Percentiles rank a stretch among this genome's conserved stretches.
phyloP scores from a whole-genome alignment of 768 basidiomycete species.

The Tulasnella sp. region DNA sequence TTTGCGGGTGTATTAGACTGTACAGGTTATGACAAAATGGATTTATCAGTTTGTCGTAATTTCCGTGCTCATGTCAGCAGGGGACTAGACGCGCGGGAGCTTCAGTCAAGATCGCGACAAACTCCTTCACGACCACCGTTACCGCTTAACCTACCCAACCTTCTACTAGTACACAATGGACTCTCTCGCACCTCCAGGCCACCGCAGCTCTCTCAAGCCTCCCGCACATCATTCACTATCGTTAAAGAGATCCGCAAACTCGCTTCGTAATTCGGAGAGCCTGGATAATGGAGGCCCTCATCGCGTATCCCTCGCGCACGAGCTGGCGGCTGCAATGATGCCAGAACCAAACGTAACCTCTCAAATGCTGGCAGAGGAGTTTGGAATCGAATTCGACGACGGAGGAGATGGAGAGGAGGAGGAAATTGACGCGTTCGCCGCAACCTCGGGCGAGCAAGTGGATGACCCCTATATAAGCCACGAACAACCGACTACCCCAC shows the following conservation, averaged over 20 bases:
- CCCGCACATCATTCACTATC: not conserved
- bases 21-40: not conserved
- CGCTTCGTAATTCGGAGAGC: not conserved
- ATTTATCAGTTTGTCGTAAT: not conserved
- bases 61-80: not conserved
- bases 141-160: not conserved
- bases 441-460: not conserved
- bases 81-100: not conserved
- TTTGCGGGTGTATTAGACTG: not conserved
- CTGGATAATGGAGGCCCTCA: slow-evolving; percentile 8
- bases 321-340: slow-evolving; percentile 79
- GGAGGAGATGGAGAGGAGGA: slow-evolving; percentile 67
- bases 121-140: slow-evolving; percentile 5
- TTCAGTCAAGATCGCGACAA: not conserved
- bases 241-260: not conserved
- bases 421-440: slow-evolving; percentile 7
- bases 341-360: slow-evolving; percentile 76
- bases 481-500: not conserved
- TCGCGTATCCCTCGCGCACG: slow-evolving; percentile 54
- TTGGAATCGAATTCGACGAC: slow-evolving; percentile 83
- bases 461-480: slow-evolving; percentile 1
- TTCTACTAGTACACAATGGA: slow-evolving; percentile 8
- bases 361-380: slow-evolving; percentile 74
- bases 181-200: not conserved
- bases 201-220: not conserved